phyloP scores from a whole-genome alignment of 257 asterid genomes.

The Oldenlandia corymbosa region DNA sequence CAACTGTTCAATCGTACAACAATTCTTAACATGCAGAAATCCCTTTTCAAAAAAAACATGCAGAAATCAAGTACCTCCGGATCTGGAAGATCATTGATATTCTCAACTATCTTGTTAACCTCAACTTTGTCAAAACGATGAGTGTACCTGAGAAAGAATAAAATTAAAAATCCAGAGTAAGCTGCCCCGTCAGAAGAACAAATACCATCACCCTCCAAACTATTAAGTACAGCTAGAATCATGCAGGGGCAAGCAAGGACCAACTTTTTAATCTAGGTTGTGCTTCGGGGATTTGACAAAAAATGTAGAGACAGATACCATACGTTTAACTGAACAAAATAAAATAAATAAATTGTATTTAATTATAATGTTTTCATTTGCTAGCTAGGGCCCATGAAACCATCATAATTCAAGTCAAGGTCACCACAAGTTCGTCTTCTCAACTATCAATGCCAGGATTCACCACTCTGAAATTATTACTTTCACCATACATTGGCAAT shows the following conservation, averaged over 20 bases:
- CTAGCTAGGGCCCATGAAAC: background rate
- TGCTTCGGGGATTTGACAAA: background rate
- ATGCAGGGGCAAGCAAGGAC: background rate
- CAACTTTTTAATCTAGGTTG: background rate
- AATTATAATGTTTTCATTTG: background rate
- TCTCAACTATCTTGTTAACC: conserved; percentile 62
- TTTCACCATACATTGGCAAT: background rate
- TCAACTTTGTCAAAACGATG: conserved; percentile 75
- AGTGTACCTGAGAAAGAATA: conserved; percentile 54
- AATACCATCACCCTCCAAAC: background rate
- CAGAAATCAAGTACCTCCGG: conserved; percentile 57
- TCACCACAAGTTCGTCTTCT: background rate
- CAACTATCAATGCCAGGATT: no score
- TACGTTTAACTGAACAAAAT: no score
- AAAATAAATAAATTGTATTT: no score
- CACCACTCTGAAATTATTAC: background rate
- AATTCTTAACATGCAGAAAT: background rate
- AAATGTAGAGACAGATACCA: no score
- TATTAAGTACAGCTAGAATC: background rate
- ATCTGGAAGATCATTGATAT: conserved; percentile 67
- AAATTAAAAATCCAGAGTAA: background rate
- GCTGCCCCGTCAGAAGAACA: background rate
- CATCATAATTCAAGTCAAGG: background rate
- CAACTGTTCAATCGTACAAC: background rate
- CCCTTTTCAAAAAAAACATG: no score